These are phyloP conservation scores for Glomus cerebriforme DNA, from an alignment of 192 early-diverging fungal genomes.

Conservation along the genomic window DNA sequence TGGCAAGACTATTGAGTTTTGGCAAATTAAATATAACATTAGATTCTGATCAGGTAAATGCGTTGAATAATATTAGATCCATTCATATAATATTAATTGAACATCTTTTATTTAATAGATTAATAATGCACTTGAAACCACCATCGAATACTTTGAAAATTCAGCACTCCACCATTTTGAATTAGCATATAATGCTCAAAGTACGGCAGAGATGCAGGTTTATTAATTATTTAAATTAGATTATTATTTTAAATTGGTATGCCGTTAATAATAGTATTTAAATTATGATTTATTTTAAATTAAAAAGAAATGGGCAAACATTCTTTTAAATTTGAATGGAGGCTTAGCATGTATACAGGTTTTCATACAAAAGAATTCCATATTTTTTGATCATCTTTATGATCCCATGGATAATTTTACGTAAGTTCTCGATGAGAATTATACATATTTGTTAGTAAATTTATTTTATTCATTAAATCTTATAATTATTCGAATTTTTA, in stretches of 20 bases:
- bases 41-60: conserved; percentile 62
- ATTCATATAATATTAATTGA: background rate
- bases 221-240: background rate
- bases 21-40: conserved; percentile 51
- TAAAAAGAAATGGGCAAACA: conserved; percentile 59
- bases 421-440: conserved; percentile 34
- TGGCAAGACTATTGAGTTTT: conserved; percentile 57
- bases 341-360: conserved; percentile 70
- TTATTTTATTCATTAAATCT: background rate
- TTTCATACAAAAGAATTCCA: conserved; percentile 83
- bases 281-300: background rate
- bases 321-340: conserved; percentile 71
- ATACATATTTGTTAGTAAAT: too few species aligned
- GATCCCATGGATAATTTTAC: conserved; percentile 56
- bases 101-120: conserved; percentile 38
- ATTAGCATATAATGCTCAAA: conserved; percentile 68
- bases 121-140: conserved; percentile 59
- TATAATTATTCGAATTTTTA: background rate
- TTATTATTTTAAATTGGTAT: background rate
- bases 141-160: conserved; percentile 80
- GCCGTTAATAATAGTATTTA: background rate
- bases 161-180: conserved; percentile 76
- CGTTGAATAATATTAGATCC: too few species aligned
- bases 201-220: conserved; percentile 67
- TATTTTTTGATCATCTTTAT: conserved; percentile 80